Evolutionary conservation across 805 yeast genomes (phyloP).

Genomic region (Candida methanosorbosa): DNA sequence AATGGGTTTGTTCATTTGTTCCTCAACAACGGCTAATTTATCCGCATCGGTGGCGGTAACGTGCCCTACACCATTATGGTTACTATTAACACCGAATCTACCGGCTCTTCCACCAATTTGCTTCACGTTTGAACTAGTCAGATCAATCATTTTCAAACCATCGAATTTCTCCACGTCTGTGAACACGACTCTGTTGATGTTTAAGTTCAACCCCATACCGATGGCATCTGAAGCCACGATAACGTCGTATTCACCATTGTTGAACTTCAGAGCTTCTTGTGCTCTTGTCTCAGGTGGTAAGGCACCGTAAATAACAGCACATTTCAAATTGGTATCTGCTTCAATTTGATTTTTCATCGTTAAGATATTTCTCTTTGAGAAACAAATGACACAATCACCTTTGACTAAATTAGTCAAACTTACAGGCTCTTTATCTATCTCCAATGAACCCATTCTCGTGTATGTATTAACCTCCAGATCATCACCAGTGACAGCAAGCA

Average conservation of each 20-base stretch:
- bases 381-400: conserved; percentile 90
- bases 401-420: conserved; percentile 32
- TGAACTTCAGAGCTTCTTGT: conserved; percentile 73
- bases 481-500: conserved; percentile 72
- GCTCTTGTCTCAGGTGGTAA: conserved; percentile 92
- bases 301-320: conserved; percentile 91
- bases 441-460: conserved; percentile 64
- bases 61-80: conserved; percentile 26
- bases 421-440: conserved; percentile 38
- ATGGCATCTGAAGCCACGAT: conserved; percentile 94
- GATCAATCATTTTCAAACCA: conserved; percentile 39
- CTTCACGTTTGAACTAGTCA: conserved; percentile 64
- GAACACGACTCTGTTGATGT: conserved; percentile 74
- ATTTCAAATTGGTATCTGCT: conserved; percentile 47
- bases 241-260: conserved; percentile 70
- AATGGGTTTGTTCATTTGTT: conserved; percentile 43
- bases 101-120: conserved; percentile 98
- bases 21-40: conserved; percentile 36
- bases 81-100: conserved; percentile 38
- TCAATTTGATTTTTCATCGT: conserved; percentile 66
- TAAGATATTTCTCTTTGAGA: conserved; percentile 67
- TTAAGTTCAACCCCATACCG: conserved; percentile 93
- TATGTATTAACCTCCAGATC: conserved; percentile 62
- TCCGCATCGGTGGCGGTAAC: conserved; percentile 43
- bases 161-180: conserved; percentile 60